Conservation (phyloP, 1,284 basidiomycete genomes). For the Wolfiporia cocos region DNA sequence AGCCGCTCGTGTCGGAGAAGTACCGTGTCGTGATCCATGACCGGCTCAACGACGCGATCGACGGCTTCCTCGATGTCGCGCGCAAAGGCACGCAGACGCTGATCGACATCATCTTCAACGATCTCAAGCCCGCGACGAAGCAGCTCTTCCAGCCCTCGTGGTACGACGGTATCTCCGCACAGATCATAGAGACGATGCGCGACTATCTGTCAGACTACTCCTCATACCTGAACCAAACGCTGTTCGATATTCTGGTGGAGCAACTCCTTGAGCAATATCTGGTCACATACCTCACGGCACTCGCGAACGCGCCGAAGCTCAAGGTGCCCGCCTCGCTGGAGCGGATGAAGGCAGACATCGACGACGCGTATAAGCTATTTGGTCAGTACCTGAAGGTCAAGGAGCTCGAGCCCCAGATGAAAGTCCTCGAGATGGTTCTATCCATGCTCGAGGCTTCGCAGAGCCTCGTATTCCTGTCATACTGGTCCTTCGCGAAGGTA, state of each 20-base stretch:
- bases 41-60: slow-evolving; percentile 91
- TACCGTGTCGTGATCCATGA: slow-evolving; percentile 84
- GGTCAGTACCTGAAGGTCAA: slow-evolving; percentile 70
- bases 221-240: slow-evolving; percentile 82
- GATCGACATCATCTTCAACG: slow-evolving; percentile 94
- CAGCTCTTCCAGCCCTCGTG: slow-evolving; percentile 80
- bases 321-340: slow-evolving; percentile 83
- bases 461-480: slow-evolving; percentile 93
- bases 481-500: slow-evolving; percentile 93
- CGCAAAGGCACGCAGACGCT: slow-evolving; percentile 95
- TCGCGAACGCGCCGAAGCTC: slow-evolving; percentile 84
- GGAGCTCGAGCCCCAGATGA: slow-evolving; percentile 81
- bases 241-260: slow-evolving; percentile 91
- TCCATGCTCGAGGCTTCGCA: slow-evolving; percentile 86
- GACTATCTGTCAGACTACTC: slow-evolving; percentile 96
- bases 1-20: slow-evolving; percentile 90
- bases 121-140: slow-evolving; percentile 86
- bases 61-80: slow-evolving; percentile 96
- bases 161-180: slow-evolving; percentile 84
- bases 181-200: slow-evolving; percentile 92
- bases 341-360: slow-evolving; percentile 79
- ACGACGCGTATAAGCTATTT: slow-evolving; percentile 79
- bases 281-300: slow-evolving; percentile 84
- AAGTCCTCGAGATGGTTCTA: slow-evolving; percentile 84
- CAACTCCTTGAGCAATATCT: slow-evolving; percentile 92